Evolutionary conservation across 2,329 filamentous ascomycete species (phyloP).

Genomic region (Blastomyces silverae): DNA sequence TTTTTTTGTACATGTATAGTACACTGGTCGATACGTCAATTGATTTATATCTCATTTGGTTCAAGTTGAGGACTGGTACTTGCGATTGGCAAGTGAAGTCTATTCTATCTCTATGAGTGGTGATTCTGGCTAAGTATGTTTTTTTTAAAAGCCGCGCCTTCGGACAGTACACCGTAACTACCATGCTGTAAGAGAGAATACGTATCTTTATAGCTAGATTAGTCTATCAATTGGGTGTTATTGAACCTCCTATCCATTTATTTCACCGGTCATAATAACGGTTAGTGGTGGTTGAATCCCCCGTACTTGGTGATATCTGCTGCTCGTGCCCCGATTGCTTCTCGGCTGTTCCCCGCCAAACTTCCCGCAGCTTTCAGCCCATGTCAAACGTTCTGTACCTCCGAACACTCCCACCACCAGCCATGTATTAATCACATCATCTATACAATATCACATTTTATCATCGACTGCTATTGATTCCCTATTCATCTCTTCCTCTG

Average conservation of each 20-base stretch:
- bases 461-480: not conserved
- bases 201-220: not conserved
- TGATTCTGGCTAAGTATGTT: not conserved
- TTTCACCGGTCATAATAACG: not conserved
- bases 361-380: not conserved
- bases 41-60: not conserved
- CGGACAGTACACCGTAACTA: not conserved
- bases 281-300: not conserved
- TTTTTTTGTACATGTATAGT: constrained; percentile 10
- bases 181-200: not conserved
- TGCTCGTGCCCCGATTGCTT: not conserved
- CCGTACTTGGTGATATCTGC: not conserved
- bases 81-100: not conserved
- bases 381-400: not conserved
- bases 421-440: not conserved
- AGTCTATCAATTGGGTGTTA: not conserved
- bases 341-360: not conserved
- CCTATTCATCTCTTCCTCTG: not conserved
- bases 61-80: not conserved
- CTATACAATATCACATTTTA: not conserved
- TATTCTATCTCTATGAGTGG: not conserved
- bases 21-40: constrained; percentile 4
- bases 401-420: not conserved
- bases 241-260: not conserved
- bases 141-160: not conserved